Evolutionary conservation across 192 early-diverging fungal species (phyloP).

Genomic region (Entomortierella chlamydospora): DNA sequence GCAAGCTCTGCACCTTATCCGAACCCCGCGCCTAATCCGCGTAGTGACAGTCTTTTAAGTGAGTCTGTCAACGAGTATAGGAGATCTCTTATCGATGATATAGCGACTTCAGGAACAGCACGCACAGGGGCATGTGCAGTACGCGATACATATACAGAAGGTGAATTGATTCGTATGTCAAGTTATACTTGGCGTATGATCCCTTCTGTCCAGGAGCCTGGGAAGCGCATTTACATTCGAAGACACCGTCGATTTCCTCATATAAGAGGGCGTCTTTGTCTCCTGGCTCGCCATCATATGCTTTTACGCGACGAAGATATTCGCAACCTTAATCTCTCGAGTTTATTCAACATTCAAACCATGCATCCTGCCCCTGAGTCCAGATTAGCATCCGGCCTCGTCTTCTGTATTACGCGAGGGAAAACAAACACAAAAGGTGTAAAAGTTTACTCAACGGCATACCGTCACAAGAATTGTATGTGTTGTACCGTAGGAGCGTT

Average conservation of each 20-base stretch:
- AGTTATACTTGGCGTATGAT: background rate
- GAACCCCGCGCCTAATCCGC: slow-evolving; percentile 7
- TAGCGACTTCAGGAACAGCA: background rate
- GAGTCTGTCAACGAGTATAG: slow-evolving; percentile 7
- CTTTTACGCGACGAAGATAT: slow-evolving; percentile 36
- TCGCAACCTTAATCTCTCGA: slow-evolving; percentile 11
- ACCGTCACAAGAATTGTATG: slow-evolving; percentile 16
- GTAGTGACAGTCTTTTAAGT: background rate
- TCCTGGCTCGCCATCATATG: slow-evolving; percentile 36
- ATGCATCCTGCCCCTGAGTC: slow-evolving; percentile 1
- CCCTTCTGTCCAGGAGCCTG: background rate
- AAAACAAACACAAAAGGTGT: slow-evolving; percentile 19
- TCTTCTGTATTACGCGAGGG: slow-evolving; percentile 4
- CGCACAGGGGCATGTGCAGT: background rate
- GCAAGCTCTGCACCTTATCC: background rate
- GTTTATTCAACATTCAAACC: background rate
- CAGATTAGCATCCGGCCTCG: background rate
- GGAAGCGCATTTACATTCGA: background rate
- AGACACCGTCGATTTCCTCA: slow-evolving; percentile 5
- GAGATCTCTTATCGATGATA: background rate
- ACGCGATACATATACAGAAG: slow-evolving; percentile 13
- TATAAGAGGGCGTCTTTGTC: slow-evolving; percentile 18
- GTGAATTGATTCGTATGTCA: slow-evolving; percentile 13
- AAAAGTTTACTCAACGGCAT: slow-evolving; percentile 19
- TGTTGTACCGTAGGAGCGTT: slow-evolving; percentile 14